phyloP scores from a whole-genome alignment of 257 asterid species.

The Marsdenia floribunda region DNA sequence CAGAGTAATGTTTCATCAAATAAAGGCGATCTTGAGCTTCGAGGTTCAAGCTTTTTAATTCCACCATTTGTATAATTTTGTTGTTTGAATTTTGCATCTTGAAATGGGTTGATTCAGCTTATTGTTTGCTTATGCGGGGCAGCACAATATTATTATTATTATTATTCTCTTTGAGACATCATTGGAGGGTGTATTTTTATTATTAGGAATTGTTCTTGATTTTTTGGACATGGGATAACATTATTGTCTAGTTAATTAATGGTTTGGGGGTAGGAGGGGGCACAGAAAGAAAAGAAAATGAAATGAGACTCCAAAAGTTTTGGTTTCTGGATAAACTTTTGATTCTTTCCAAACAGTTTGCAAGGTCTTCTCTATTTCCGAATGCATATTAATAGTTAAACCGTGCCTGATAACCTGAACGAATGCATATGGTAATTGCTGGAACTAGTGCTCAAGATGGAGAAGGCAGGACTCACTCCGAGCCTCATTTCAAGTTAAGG shows the following conservation, averaged over 20 bases:
- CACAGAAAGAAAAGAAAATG: no score
- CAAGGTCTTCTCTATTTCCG: no score
- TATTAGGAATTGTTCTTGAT: neutral
- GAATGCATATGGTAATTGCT: slow-evolving; percentile 14
- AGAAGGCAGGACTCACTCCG: slow-evolving; percentile 22
- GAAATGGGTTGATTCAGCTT: neutral
- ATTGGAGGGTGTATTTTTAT: neutral
- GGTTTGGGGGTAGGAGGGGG: no score
- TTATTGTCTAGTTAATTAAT: neutral
- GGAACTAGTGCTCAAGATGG: slow-evolving; percentile 30
- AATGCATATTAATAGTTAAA: no score
- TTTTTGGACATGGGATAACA: neutral
- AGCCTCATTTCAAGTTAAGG: slow-evolving; percentile 40
- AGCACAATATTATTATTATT: no score
- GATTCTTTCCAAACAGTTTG: no score
- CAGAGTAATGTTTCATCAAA: no score
- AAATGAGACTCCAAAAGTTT: no score
- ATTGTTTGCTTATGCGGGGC: neutral
- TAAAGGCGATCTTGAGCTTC: slow-evolving; percentile 35
- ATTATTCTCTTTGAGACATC: no score
- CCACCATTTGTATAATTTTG: neutral
- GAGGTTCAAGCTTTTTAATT: slow-evolving; percentile 35
- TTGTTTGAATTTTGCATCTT: slow-evolving; percentile 11
- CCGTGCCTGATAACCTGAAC: no score
- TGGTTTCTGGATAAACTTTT: no score